Evolutionary conservation across 345 rosid genomes (phyloP), one percentile per base, ranked within the genome.

Genomic region (Arabidopsis suecica): DNA sequence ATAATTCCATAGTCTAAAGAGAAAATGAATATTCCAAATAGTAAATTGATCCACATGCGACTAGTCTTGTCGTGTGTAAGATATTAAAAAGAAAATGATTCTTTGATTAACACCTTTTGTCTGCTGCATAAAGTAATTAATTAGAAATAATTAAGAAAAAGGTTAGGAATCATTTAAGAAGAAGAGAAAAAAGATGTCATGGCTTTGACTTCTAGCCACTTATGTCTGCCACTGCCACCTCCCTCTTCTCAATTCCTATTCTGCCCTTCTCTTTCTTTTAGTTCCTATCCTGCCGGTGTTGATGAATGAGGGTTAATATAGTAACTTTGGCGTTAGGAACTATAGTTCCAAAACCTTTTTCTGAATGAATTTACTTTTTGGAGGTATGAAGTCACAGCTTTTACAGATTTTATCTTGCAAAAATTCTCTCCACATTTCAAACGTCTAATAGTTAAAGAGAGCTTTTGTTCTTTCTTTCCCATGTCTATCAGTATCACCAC

Each of bases 341-440:
- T 45, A 60, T 9, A 47, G 45, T 54, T 56, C 59, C 51, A 36
- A 33, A 16, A 62, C 5, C 51, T 51, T 65, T 72, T 51, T 61
- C 18, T 45, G 28, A 33, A n/a, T 9, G 54, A 75, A 44, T 67
- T 69, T 20, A 18, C 57, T 20, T 69, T 6, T 7, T 20, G 13
- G 36, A 60, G 74, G 28, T n/a, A 38, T 38, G 30, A 41, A 68
- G 13, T 38, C 71, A 80, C 85, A 81, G 86, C 83, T 78, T 85
- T 81, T 75, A 3, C 81, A 65, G 75, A 78, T 73, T 78, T 44
- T 20, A 67, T 76, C 83, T 76, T 71, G 32, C 70, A 41, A 60
- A 68, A 54, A 51, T 53, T 10, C 57, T 65, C 10, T 60, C 36
- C n/a, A 1, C 5, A 49, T 20, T 42, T 37, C 67, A 49, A 58